Evolutionary conservation across 257 asterid genomes (phyloP).

Genomic region (Nemophila menziesii): DNA sequence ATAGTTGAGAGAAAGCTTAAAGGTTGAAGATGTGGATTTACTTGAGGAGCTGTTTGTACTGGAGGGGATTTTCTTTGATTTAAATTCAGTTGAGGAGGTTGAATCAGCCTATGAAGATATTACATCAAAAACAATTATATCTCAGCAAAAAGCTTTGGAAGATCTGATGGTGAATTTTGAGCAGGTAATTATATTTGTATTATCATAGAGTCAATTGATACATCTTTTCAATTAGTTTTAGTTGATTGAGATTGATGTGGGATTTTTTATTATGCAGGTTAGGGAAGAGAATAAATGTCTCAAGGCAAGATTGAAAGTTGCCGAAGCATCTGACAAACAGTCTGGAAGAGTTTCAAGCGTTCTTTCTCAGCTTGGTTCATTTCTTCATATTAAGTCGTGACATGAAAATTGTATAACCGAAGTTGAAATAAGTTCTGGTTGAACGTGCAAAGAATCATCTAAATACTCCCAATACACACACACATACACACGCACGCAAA

Average conservation of each 20-base stretch:
- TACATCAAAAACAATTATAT: slow-evolving; percentile 49
- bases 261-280: slow-evolving; percentile 28
- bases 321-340: slow-evolving; percentile 11
- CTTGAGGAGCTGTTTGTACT: slow-evolving; percentile 52
- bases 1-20: slow-evolving; percentile 47
- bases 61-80: slow-evolving; percentile 63
- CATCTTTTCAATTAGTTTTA: neutral
- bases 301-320: slow-evolving; percentile 23
- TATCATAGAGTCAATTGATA: neutral
- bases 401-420: neutral
- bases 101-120: slow-evolving; percentile 50
- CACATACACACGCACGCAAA: too few relatives aligned
- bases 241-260: neutral
- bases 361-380: slow-evolving; percentile 9
- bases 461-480: too few relatives aligned
- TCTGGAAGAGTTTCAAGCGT: slow-evolving; percentile 1
- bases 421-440: neutral
- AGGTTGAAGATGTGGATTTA: slow-evolving; percentile 44
- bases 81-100: slow-evolving; percentile 44
- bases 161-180: slow-evolving; percentile 32
- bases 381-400: slow-evolving; percentile 1
- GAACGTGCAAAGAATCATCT: too few relatives aligned
- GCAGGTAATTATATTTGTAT: slow-evolving; percentile 27
- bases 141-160: slow-evolving; percentile 37
- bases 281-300: slow-evolving; percentile 36